Evolutionary conservation across 2,329 filamentous ascomycete genomes (phyloP), one percentile per base, ranked within the genome.

Genomic region (Sclerotinia subarctica): DNA sequence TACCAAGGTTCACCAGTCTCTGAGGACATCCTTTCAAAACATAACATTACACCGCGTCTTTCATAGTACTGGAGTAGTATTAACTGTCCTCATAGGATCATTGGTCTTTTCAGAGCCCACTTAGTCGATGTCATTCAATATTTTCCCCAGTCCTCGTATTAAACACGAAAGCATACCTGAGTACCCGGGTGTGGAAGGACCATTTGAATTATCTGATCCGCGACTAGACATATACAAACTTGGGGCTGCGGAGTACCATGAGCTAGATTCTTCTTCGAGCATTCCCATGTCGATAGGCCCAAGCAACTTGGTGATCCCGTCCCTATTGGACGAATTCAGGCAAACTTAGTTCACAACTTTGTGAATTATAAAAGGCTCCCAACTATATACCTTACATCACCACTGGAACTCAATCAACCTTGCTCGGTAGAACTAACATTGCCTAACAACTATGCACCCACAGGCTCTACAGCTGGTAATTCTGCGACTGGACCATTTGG

Each of bases 391-490:
- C 32, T 56, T 38, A 38, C 2, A 38, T 32, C 13, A 60, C 17
- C 26, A 44, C 54, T 11, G 2, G 19, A n/a, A 47, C 2, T 47
- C 42, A 26, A n/a, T 19, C 54, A 32, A 8, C n/a, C 26, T n/a
- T 21, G 15, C 35, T 10, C 15, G 26, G 19, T 32, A 5, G 29
- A 19, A 0, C 35, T 24, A 2, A 32, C 1, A 8, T 15, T 38
- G 2, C 62, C 49, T n/a, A 51, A 10, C 32, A 56, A 32, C 49
- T 64, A 49, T 21, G 11, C 32, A 29, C n/a, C 42, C 24, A 54
- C 24, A 24, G 35, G 24, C 26, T 64, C 47, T 54, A 53, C 17
- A 46, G 62, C 62, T 32, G 52, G 62, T 29, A 56, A 44, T 46
- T 64, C 59, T 52, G 49, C 32, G 5, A 54, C 26, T 44, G 32